Conservation (phyloP, 331 rosid genomes). For the Pyracantha coccinea region DNA sequence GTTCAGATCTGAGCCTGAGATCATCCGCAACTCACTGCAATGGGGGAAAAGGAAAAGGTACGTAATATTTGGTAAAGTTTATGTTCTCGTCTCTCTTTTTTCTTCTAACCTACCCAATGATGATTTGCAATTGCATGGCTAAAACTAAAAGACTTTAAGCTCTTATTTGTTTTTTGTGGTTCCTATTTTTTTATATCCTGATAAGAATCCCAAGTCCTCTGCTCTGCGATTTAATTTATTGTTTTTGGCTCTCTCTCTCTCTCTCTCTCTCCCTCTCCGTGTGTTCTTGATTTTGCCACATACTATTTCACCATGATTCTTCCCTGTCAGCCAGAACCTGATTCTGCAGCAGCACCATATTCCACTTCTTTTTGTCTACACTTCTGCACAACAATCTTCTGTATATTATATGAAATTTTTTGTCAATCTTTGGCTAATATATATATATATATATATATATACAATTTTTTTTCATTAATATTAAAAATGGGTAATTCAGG, state of each 20-base stretch:
- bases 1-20: neutral
- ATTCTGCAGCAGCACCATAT: neutral
- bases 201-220: neutral
- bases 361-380: neutral
- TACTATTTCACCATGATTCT: neutral
- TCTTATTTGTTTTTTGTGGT: neutral
- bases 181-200: neutral
- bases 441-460: too few relatives aligned
- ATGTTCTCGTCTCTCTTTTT: neutral
- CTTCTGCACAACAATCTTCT: neutral
- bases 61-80: neutral
- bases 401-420: neutral
- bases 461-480: too few relatives aligned
- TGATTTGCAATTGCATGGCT: neutral
- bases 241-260: neutral
- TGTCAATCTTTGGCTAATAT: neutral
- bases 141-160: neutral
- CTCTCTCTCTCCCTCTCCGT: neutral
- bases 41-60: constrained; percentile 4
- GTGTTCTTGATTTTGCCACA: neutral
- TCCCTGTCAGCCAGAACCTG: constrained; percentile 1
- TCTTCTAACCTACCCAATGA: neutral
- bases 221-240: neutral
- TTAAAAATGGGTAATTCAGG: neutral
- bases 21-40: neutral